phyloP scores from a whole-genome alignment of 306 rosid genomes.

The Prosopis cineraria region DNA sequence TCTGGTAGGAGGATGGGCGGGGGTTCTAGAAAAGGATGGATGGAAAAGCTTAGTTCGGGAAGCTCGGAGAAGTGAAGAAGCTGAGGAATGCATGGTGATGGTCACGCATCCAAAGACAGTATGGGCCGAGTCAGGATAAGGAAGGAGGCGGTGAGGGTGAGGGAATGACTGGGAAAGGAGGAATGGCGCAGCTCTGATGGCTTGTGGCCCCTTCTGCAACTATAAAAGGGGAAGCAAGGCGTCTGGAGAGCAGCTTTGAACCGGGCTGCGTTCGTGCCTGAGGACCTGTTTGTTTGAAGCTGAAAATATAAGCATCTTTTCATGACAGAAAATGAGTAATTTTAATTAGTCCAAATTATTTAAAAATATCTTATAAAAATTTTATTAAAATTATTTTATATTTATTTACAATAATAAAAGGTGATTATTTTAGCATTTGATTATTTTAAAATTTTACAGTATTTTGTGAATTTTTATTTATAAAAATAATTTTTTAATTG shows the following conservation, averaged over 20 bases:
- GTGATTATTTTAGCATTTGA: too few relatives aligned
- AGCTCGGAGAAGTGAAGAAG: constrained; percentile 70
- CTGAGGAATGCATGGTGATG: constrained; percentile 59
- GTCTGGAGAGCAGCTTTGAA: constrained; percentile 52
- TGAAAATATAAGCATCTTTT: too few relatives aligned
- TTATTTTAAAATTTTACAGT: too few relatives aligned
- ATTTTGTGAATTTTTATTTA: too few relatives aligned
- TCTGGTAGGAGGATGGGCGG: constrained; percentile 30
- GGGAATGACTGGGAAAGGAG: not conserved
- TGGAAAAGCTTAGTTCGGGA: constrained; percentile 52
- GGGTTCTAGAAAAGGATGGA: constrained; percentile 54
- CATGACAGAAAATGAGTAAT: too few relatives aligned
- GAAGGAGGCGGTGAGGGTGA: not conserved
- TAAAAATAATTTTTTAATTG: too few relatives aligned
- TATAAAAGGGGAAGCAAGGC: constrained; percentile 10
- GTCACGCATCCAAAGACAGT: constrained; percentile 43
- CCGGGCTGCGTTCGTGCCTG: constrained; percentile 54
- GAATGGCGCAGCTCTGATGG: not conserved
- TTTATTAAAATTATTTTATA: too few relatives aligned
- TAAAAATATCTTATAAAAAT: too few relatives aligned
- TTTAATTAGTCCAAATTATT: too few relatives aligned
- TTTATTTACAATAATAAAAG: too few relatives aligned
- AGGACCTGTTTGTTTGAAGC: too few relatives aligned
- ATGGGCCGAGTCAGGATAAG: not conserved
- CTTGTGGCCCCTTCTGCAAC: not conserved